Percentiles rank a stretch among this genome's conserved stretches.
Evolutionary conservation across 371 early-diverging fungal species (phyloP).

Genomic region (Zancudomyces culisetae): DNA sequence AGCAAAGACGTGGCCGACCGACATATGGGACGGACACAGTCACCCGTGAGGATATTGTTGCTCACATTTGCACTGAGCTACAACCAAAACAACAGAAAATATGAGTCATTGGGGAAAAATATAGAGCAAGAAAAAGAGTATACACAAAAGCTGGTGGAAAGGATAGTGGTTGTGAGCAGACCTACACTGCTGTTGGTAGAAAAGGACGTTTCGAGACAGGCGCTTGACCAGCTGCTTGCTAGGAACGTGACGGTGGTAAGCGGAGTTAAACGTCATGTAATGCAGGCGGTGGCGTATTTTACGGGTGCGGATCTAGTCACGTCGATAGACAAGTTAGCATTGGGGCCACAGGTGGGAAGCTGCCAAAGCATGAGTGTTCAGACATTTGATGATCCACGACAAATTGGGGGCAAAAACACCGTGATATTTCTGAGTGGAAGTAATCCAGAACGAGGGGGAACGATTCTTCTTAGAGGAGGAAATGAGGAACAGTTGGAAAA

Average conservation of each 20-base stretch:
- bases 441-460: slow-evolving; percentile 55
- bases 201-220: slow-evolving; percentile 52
- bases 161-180: slow-evolving; percentile 47
- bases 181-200: slow-evolving; percentile 66
- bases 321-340: slow-evolving; percentile 53
- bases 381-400: slow-evolving; percentile 50
- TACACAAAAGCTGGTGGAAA: slow-evolving; percentile 45
- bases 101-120: slow-evolving; percentile 60
- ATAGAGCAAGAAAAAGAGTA: slow-evolving; percentile 71
- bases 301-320: slow-evolving; percentile 64
- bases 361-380: slow-evolving; percentile 56
- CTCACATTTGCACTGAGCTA: slow-evolving; percentile 75
- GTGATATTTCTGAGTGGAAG: slow-evolving; percentile 74
- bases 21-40: slow-evolving; percentile 46
- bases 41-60: slow-evolving; percentile 58
- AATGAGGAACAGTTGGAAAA: slow-evolving; percentile 30
- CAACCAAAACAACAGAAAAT: slow-evolving; percentile 56
- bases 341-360: slow-evolving; percentile 43
- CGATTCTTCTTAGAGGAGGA: slow-evolving; percentile 74
- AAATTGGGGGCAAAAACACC: slow-evolving; percentile 59
- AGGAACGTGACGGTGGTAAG: slow-evolving; percentile 53
- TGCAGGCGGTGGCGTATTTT: slow-evolving; percentile 60
- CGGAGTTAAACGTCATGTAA: slow-evolving; percentile 61
- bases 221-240: slow-evolving; percentile 61
- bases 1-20: slow-evolving; percentile 79